Base-by-base conservation (phyloP, 768 basidiomycete species). In the Pleurotus tuoliensis region DNA sequence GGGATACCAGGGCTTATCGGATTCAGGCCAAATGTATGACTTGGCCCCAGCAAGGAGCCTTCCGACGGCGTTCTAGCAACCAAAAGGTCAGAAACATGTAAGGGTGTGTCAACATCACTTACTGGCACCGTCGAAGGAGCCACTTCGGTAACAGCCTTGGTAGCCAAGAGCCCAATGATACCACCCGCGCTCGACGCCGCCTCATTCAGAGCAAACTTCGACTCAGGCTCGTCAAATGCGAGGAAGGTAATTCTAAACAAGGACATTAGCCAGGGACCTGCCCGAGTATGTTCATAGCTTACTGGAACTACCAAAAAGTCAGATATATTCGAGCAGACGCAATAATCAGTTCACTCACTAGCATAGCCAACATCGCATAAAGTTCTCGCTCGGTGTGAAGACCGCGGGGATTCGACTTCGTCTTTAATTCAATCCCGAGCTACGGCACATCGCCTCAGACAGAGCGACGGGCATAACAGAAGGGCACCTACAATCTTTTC, bases 371-470 rank as follows among this genome's bases (percentile, higher is more conserved):
- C 71, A 73, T 75, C 41, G 73, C 71, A 59, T 74, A 75, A 11
- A 76, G 62, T 62, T 78, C 73, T 46, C 73, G 72, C 54, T 70
- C 73, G 0, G 74, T 77, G 62, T 70, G 72, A 30, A 72, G 27
- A 1, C 76, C 78, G 3, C 58, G 58, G 1, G 75, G 72, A 30
- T 73, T 71, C 34, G 66, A 66, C 41, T 67, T 62, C 40, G 75
- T 75, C 64, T 79, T 79, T 24, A 77, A 59, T 13, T 72, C 65
- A 7, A 79, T 64, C 2, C 76, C 77, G 39, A 71, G 66, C 74
- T 76, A 47, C 43, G 15, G 40, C 37, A 50, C 4, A 46, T 34
- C 5, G 22, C 34, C 24, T 44, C 11, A 56, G 13, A 46, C 2
- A 39, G n/a, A 37, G 43, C 12, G 13, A 30, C 22, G 12, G 40